These are phyloP conservation scores for Barbarea vulgaris DNA, from an alignment of 345 rosid species.

Conservation along the genomic window DNA sequence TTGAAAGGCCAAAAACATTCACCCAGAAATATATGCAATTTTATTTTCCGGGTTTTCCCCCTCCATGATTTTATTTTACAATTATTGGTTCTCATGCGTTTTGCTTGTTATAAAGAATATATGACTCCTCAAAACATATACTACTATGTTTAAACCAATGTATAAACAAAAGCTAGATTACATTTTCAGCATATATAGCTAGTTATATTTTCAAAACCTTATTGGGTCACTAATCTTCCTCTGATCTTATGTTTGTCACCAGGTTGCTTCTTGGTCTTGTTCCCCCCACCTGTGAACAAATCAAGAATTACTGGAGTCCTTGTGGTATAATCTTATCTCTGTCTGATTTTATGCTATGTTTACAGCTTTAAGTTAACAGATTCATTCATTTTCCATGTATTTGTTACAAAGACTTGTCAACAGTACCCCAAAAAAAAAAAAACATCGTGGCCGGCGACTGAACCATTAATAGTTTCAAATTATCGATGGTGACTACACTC, in stretches of 20 bases:
- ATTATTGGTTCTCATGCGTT: too few relatives aligned
- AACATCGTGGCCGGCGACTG: slow-evolving; percentile 6
- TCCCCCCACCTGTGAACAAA: not conserved
- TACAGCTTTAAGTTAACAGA: slow-evolving; percentile 4
- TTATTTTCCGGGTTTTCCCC: too few relatives aligned
- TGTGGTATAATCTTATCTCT: slow-evolving; percentile 9
- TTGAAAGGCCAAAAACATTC: too few relatives aligned
- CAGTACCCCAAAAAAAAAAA: not conserved
- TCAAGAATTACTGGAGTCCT: not conserved
- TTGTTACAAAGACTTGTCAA: slow-evolving; percentile 11
- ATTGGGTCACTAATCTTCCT: not conserved
- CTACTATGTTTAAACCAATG: too few relatives aligned
- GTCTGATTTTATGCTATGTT: slow-evolving; percentile 5
- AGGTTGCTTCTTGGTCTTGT: slow-evolving; percentile 10
- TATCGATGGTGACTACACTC: slow-evolving; percentile 26
- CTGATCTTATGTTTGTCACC: not conserved
- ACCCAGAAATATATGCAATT: too few relatives aligned
- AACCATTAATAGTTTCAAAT: slow-evolving; percentile 6
- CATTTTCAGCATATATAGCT: not conserved
- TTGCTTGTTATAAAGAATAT: too few relatives aligned
- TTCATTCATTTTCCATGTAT: not conserved
- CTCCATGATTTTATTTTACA: too few relatives aligned
- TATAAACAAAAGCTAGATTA: too few relatives aligned
- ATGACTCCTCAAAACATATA: too few relatives aligned
- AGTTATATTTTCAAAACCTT: not conserved